These are phyloP conservation scores for Hordeum marinum DNA, from an alignment of 176 grass and related monocot genomes.

Conservation along the genomic window DNA sequence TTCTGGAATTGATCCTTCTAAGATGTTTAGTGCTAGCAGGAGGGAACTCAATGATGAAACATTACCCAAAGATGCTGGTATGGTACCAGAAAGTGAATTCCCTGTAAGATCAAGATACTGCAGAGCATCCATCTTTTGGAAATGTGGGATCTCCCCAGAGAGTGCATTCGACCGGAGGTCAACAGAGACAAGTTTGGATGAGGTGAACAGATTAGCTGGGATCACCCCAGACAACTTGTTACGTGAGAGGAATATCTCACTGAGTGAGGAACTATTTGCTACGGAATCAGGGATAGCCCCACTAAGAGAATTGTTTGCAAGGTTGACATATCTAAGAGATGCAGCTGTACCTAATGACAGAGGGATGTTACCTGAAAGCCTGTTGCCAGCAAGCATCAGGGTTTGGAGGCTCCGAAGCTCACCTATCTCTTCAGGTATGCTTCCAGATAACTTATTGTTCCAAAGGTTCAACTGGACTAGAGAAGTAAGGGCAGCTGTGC, in stretches of 20 bases:
- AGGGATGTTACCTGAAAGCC: constrained; percentile 28
- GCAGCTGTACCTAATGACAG: not conserved
- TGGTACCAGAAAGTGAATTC: not conserved
- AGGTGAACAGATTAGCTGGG: constrained; percentile 8
- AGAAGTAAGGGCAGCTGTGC: constrained; percentile 23
- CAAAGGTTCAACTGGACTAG: constrained; percentile 13
- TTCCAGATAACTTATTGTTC: constrained; percentile 24
- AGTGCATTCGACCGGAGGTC: not conserved
- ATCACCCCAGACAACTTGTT: constrained; percentile 20
- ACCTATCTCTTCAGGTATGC: constrained; percentile 15
- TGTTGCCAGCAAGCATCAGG: not conserved
- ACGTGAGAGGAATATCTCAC: not conserved
- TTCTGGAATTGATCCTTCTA: not conserved
- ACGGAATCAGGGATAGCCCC: constrained; percentile 18
- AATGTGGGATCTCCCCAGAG: constrained; percentile 1
- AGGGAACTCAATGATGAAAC: constrained; percentile 17
- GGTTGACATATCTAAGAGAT: not conserved
- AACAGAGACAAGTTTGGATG: constrained; percentile 3
- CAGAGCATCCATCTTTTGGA: not conserved
- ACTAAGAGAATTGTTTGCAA: constrained; percentile 13
- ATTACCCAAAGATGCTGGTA: constrained; percentile 28
- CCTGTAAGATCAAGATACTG: not conserved
- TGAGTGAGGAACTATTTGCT: not conserved
- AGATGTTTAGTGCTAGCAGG: not conserved
- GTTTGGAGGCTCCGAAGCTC: not conserved